These are phyloP conservation scores for Schwanniomyces pseudopolymorphus DNA, from an alignment of 805 yeast genomes.

Conservation along the genomic window DNA sequence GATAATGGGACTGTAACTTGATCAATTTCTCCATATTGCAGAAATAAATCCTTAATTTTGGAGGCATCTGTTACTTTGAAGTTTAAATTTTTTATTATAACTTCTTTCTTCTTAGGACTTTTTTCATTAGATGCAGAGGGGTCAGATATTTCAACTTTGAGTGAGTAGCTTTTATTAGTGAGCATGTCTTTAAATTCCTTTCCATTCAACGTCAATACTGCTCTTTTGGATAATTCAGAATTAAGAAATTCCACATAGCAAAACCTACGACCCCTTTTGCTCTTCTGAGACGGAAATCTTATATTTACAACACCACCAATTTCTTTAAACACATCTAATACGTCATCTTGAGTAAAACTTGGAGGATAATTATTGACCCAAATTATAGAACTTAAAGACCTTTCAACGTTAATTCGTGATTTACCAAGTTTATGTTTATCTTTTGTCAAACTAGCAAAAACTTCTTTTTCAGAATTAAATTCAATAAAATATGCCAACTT, in stretches of 20 bases:
- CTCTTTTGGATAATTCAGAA: slow-evolving; percentile 43
- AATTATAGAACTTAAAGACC: slow-evolving; percentile 50
- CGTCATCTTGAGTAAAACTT: slow-evolving; percentile 33
- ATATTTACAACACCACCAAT: slow-evolving; percentile 47
- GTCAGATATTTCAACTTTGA: slow-evolving; percentile 63
- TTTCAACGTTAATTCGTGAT: slow-evolving; percentile 43
- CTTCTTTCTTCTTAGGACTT: slow-evolving; percentile 55
- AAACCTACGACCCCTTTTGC: slow-evolving; percentile 59
- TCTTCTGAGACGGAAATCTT: slow-evolving; percentile 63
- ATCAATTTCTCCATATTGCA: slow-evolving; percentile 53
- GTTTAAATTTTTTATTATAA: slow-evolving; percentile 55
- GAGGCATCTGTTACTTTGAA: slow-evolving; percentile 40
- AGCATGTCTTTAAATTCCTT: slow-evolving; percentile 27
- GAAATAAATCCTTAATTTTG: slow-evolving; percentile 41
- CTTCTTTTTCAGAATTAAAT: slow-evolving; percentile 46
- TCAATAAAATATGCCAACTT: slow-evolving; percentile 55
- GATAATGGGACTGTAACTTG: slow-evolving; percentile 48
- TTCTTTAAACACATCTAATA: slow-evolving; percentile 40
- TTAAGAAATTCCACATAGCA: slow-evolving; percentile 64
- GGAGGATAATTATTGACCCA: slow-evolving; percentile 81
- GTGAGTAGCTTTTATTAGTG: slow-evolving; percentile 23
- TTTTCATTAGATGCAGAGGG: slow-evolving; percentile 43
- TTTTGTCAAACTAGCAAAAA: slow-evolving; percentile 60
- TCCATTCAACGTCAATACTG: slow-evolving; percentile 43
- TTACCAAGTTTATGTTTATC: slow-evolving; percentile 49